Evolutionary conservation across 192 early-diverging fungal species (phyloP).

Genomic region (Linnemannia exigua): DNA sequence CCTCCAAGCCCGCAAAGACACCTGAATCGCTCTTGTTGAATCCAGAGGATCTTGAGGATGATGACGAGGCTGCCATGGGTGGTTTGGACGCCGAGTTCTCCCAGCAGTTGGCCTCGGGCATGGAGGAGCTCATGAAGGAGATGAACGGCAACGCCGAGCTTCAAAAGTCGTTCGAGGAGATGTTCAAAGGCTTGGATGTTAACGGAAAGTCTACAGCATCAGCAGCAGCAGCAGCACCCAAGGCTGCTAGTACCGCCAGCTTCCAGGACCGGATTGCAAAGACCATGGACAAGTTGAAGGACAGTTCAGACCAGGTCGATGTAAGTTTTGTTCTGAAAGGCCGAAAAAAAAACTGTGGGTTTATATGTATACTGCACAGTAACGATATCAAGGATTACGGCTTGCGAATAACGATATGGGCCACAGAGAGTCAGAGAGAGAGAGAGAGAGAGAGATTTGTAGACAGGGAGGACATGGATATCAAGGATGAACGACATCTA

Average conservation of each 20-base stretch:
- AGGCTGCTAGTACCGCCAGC: constrained; percentile 37
- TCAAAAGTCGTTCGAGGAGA: constrained; percentile 67
- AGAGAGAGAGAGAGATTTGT: no score
- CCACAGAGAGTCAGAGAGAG: neutral
- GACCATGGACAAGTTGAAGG: constrained; percentile 91
- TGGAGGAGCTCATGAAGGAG: constrained; percentile 84
- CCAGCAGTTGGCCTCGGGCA: constrained; percentile 80
- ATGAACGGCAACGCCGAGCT: constrained; percentile 69
- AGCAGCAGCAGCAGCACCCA: constrained; percentile 21
- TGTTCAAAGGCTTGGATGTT: constrained; percentile 62
- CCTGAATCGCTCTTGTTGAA: constrained; percentile 39
- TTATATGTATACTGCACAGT: neutral
- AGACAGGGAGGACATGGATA: neutral
- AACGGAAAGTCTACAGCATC: constrained; percentile 29
- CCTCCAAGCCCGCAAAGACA: constrained; percentile 33
- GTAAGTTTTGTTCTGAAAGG: constrained; percentile 60
- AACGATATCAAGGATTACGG: neutral
- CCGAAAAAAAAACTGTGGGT: neutral
- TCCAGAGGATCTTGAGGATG: constrained; percentile 40
- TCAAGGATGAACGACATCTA: constrained; percentile 9
- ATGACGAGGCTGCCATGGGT: constrained; percentile 33
- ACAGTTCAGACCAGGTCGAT: constrained; percentile 87
- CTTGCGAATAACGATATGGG: neutral
- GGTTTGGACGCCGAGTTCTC: constrained; percentile 79
- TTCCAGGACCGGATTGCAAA: constrained; percentile 93